These are phyloP conservation scores for Canna indica DNA, from an alignment of 176 grass and related monocot genomes.

Conservation along the genomic window DNA sequence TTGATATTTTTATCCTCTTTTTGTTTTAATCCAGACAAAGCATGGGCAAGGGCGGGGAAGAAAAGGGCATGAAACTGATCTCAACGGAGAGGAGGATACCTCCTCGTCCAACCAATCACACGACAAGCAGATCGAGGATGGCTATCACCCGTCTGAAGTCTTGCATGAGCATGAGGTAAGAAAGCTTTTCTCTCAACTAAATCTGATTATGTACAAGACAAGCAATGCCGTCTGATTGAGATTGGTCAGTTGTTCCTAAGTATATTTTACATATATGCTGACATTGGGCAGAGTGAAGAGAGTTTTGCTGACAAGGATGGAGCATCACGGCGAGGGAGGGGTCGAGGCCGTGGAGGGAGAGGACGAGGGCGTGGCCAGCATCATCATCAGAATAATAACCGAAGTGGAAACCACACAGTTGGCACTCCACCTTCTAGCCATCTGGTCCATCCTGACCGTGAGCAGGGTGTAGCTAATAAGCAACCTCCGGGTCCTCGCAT, in stretches of 20 bases:
- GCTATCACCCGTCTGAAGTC: constrained; percentile 40
- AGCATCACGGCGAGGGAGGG: constrained; percentile 35
- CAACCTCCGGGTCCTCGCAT: constrained; percentile 20
- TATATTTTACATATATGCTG: neutral
- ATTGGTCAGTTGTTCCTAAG: neutral
- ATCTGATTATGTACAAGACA: too few species aligned
- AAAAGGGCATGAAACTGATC: constrained; percentile 60
- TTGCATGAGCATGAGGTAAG: constrained; percentile 53
- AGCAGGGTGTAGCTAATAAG: constrained; percentile 1
- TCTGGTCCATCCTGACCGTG: constrained; percentile 5
- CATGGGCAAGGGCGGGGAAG: constrained; percentile 50
- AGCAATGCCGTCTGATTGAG: neutral
- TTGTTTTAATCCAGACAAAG: constrained; percentile 40
- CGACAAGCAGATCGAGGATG: constrained; percentile 58
- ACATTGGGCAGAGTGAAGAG: constrained; percentile 31
- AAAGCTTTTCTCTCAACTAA: neutral
- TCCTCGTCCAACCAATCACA: constrained; percentile 71
- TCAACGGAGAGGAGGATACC: constrained; percentile 64
- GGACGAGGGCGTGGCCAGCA: constrained; percentile 38
- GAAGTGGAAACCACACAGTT: constrained; percentile 23
- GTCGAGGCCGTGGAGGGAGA: constrained; percentile 40
- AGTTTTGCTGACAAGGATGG: constrained; percentile 32
- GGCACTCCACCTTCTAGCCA: constrained; percentile 30
- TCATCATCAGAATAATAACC: constrained; percentile 21
- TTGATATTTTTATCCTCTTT: constrained; percentile 8